Conservation (phyloP, 768 basidiomycete species). For the Hydnomerulius pinastri region DNA sequence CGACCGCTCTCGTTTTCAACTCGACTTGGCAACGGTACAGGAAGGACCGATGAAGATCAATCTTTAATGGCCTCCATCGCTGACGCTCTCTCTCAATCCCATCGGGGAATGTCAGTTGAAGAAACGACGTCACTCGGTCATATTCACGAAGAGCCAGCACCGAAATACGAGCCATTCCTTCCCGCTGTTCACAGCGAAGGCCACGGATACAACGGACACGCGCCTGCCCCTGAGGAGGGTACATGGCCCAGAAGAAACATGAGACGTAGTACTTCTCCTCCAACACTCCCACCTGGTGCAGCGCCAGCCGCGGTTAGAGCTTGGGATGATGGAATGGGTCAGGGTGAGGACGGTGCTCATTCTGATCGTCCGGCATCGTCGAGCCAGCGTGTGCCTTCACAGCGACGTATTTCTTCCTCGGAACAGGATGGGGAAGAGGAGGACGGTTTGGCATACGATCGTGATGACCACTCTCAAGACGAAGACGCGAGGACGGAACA, state of each 20-base stretch:
- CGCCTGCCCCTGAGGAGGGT: constrained; percentile 8
- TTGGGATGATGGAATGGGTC: constrained; percentile 37
- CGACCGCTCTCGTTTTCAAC: constrained; percentile 8
- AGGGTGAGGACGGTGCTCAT: constrained; percentile 32
- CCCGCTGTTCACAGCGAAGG: constrained; percentile 1
- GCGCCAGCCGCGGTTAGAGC: constrained; percentile 39
- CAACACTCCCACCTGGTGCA: constrained; percentile 46
- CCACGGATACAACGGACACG: constrained; percentile 15
- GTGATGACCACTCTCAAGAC: constrained; percentile 13
- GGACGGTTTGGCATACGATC: constrained; percentile 28
- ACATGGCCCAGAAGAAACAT: constrained; percentile 26
- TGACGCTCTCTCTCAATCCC: constrained; percentile 34
- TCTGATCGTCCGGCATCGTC: constrained; percentile 31
- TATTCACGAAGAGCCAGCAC: constrained; percentile 35
- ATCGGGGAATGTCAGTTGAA: constrained; percentile 26
- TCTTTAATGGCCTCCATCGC: constrained; percentile 42
- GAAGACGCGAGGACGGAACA: neutral
- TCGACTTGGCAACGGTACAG: constrained; percentile 7
- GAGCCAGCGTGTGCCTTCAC: constrained; percentile 37
- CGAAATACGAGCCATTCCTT: constrained; percentile 37
- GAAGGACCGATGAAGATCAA: constrained; percentile 24
- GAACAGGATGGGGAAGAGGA: constrained; percentile 31
- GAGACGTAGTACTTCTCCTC: constrained; percentile 36
- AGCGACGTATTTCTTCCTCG: constrained; percentile 34
- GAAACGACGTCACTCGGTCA: constrained; percentile 22